Evolutionary conservation across 495 filamentous ascomycete genomes (phyloP), one percentile per base, ranked within the genome.

Genomic region (Neurospora sp.): DNA sequence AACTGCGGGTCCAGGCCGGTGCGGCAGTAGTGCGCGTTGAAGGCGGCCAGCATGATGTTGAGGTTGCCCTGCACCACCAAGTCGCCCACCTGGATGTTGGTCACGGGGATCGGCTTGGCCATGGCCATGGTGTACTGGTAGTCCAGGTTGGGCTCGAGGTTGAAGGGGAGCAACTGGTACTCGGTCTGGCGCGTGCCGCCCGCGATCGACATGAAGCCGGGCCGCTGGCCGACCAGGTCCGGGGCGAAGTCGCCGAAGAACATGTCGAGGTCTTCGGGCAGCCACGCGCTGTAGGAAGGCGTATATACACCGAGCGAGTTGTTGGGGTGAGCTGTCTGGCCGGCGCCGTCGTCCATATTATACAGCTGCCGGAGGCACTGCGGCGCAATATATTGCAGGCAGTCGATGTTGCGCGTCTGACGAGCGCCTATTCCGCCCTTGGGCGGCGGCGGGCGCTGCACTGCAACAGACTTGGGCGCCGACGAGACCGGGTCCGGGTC

Each of bases 301-400:
- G 76, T 71, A 42, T 75, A 79, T 68, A 79, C 74, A 39, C 76
- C 77, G 31, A 79, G 72, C 39, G 74, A 72, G 70, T 79, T 79
- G 73, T 73, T 69, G 71, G 74, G 38, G 71, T 73, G 44, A 70
- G 66, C 72, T 71, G 42, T n/a, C 35, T 70, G 10, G 39, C 69
- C 38, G n/a, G 76, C 70, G 70, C 74, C 70, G 69, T 71, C 61
- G 38, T 75, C 74, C 61, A 76, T 53, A 11, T 88, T 89, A 82
- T 91, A 92, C 76, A 88, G 76, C 44, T 87, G 80, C 79, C 85
- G 86, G 27, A 93, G 75, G 73, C 90, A 92, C 0, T 78, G 72
- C 8, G 90, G 90, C 6, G 88, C 89, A 75, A 90, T 88, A 78
- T 78, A 37, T 86, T 82, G 81, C 90, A 91, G 48, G 81, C 42